Evolutionary conservation across 768 basidiomycete species (phyloP), one percentile per base, ranked within the genome.

Genomic region (Terana coerulea): DNA sequence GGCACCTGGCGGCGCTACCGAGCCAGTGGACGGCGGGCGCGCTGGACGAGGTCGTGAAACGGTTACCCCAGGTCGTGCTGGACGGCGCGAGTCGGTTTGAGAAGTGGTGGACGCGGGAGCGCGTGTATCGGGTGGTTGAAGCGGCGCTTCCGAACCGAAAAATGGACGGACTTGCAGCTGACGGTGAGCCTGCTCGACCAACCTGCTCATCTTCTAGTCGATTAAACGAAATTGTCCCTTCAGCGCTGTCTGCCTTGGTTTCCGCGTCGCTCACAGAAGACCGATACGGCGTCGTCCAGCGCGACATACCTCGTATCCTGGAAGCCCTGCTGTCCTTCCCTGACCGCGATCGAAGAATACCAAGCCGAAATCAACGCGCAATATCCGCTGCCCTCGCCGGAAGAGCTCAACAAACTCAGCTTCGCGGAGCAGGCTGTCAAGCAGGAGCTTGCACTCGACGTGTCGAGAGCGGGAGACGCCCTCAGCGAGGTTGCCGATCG

Each of bases 261-360:
- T 86, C 83, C 52, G 80, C 84, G 0, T 93, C 91, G 3, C 69
- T 94, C 12, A 72, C 74, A 1, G 92, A 93, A 64, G 91, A 95
- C 68, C 75, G 77, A 17, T 92, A 85, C 61, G 91, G 91, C 19
- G 79, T 84, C 29, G 88, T 92, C 11, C 92, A 94, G 64, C 75
- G 87, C 10, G 92, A 94, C 62, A 88, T 91, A 17, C 86, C 91
- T 0, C 83, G 80, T 53, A 81, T 91, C 25, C 65, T 95, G 2
- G 91, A 95, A 64, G 86, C 86, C 0, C 70, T 93, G 56, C 63
- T 87, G 11, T 76, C 77, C 0, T 87, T 85, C 70, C n/a, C 73
- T 91, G 17, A 63, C 66, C 1, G 86, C 80, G 1, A 66, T 91
- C 17, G 90, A 92, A 57, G 75, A 76, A 26, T 84, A 84, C 52